Percentiles rank a stretch among this genome's conserved stretches.
phyloP scores from a whole-genome alignment of 495 filamentous ascomycete genomes.

The Penicillium malachiteum region DNA sequence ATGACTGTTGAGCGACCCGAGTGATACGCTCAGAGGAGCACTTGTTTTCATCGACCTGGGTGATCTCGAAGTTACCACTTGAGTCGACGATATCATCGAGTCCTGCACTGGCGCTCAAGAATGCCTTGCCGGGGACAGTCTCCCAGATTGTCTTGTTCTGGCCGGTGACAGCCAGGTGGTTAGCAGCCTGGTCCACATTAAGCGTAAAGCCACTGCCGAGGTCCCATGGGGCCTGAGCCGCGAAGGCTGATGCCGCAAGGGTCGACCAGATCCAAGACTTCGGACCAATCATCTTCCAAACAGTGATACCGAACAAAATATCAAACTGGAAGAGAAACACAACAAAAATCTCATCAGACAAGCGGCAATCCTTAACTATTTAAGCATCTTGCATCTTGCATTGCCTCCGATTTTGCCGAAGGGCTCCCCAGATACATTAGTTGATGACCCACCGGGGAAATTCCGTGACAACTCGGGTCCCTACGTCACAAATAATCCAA shows the following conservation, averaged over 20 bases:
- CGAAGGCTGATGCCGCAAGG: slow-evolving; percentile 11
- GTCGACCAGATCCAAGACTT: slow-evolving; percentile 17
- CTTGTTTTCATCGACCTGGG: slow-evolving; percentile 20
- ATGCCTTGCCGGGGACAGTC: slow-evolving; percentile 12
- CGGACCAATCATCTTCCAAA: slow-evolving; percentile 16
- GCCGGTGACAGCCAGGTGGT: slow-evolving; percentile 13
- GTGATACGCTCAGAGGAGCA: slow-evolving; percentile 19
- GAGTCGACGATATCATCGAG: slow-evolving; percentile 17
- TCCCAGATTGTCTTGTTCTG: slow-evolving; percentile 20
- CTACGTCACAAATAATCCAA: background rate
- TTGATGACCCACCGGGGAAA: background rate
- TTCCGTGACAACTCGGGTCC: background rate
- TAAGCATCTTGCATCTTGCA: background rate
- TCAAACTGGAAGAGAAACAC: background rate
- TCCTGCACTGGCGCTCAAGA: slow-evolving; percentile 24
- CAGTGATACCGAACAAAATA: background rate
- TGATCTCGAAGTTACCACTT: slow-evolving; percentile 27
- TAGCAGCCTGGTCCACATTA: slow-evolving; percentile 10
- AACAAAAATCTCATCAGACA: background rate
- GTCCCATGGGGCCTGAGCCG: slow-evolving; percentile 12
- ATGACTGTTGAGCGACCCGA: slow-evolving; percentile 4
- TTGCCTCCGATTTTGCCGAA: background rate
- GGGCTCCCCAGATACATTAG: background rate
- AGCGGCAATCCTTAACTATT: background rate
- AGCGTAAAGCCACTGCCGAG: slow-evolving; percentile 20